phyloP scores from a whole-genome alignment of 2,329 filamentous ascomycete genomes.

The Camptophora hylomeconis region DNA sequence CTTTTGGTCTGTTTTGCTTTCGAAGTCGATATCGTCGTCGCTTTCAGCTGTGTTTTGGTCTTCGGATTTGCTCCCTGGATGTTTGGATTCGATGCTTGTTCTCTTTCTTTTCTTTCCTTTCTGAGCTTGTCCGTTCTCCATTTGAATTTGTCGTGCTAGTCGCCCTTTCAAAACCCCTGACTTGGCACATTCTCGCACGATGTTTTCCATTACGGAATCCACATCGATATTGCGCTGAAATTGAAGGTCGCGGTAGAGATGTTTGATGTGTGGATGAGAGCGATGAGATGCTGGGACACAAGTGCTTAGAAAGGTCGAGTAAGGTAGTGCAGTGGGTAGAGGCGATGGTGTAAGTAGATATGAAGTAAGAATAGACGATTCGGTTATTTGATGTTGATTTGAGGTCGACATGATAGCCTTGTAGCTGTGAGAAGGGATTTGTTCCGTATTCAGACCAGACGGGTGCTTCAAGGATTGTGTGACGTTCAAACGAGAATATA shows the following conservation, averaged over 20 bases:
- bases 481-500: too few relatives aligned
- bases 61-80: too few relatives aligned
- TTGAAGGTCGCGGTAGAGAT: constrained; percentile 69
- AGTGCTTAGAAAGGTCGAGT: constrained; percentile 61
- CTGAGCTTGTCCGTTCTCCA: constrained; percentile 22
- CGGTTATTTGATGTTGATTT: constrained; percentile 45
- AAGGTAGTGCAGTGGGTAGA: constrained; percentile 58
- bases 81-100: constrained; percentile 15
- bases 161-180: constrained; percentile 6
- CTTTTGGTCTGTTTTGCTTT: constrained; percentile 2
- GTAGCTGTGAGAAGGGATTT: too few relatives aligned
- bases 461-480: too few relatives aligned
- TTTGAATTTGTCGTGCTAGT: constrained; percentile 12
- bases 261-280: constrained; percentile 44
- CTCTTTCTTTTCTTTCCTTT: constrained; percentile 27
- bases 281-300: constrained; percentile 47
- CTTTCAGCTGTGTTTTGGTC: too few relatives aligned
- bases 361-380: constrained; percentile 60
- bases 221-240: constrained; percentile 56
- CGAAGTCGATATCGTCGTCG: constrained; percentile 1
- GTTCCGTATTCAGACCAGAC: too few relatives aligned
- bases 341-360: constrained; percentile 68
- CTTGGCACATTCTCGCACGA: constrained; percentile 44
- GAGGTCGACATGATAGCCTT: background rate
- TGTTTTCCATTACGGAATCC: constrained; percentile 53